These are phyloP conservation scores for Phytophthora colocasiae DNA, from an alignment of 352 stramenopile species.

Conservation along the genomic window DNA sequence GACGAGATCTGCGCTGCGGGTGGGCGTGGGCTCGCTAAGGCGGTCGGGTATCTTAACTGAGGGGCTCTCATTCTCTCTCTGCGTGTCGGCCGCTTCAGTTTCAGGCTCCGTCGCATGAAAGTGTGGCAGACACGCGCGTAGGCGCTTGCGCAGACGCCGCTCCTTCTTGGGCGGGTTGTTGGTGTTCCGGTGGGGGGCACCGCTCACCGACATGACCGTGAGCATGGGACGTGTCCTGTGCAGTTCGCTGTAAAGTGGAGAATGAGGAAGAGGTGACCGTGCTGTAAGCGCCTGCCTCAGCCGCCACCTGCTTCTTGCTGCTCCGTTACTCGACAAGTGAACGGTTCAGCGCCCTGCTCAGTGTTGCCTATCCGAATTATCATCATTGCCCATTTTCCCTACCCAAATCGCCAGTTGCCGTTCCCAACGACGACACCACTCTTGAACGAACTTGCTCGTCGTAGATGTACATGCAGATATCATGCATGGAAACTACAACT, in stretches of 20 bases:
- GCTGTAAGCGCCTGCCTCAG: slow-evolving; percentile 38
- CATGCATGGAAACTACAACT: too few species aligned
- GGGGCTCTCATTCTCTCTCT: slow-evolving; percentile 7
- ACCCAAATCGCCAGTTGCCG: neutral
- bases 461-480: too few species aligned
- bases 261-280: neutral
- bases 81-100: slow-evolving; percentile 13
- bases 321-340: slow-evolving; percentile 24
- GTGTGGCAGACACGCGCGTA: slow-evolving; percentile 36
- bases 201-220: slow-evolving; percentile 32
- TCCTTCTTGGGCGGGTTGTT: slow-evolving; percentile 16
- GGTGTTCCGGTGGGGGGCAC: neutral
- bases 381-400: slow-evolving; percentile 5
- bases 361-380: slow-evolving; percentile 24
- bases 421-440: neutral
- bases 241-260: slow-evolving; percentile 12
- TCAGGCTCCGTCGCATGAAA: slow-evolving; percentile 26
- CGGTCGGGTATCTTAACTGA: slow-evolving; percentile 10
- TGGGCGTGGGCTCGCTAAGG: slow-evolving; percentile 6
- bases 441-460: neutral
- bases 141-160: slow-evolving; percentile 36
- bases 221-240: slow-evolving; percentile 17
- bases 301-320: slow-evolving; percentile 1
- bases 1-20: slow-evolving; percentile 7
- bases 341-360: slow-evolving; percentile 39